phyloP scores from a whole-genome alignment of 148 eudicot genomes.

The Diospyros lotus region DNA sequence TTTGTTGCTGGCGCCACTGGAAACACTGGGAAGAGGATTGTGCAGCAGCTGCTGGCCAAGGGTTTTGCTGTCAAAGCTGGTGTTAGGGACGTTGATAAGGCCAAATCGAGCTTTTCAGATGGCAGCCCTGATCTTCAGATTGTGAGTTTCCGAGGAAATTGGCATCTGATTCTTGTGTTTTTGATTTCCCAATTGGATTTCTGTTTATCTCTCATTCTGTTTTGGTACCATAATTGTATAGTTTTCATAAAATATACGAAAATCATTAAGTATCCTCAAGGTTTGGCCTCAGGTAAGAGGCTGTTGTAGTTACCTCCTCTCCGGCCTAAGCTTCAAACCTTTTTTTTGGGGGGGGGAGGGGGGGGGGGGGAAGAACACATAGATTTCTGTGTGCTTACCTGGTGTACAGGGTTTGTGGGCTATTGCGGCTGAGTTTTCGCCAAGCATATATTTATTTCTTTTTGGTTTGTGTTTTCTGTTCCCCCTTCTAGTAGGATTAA shows the following conservation, averaged over 20 bases:
- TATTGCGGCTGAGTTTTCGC: no score
- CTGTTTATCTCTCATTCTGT: background rate
- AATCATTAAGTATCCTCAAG: no score
- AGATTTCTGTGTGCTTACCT: no score
- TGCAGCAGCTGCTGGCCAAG: conserved; percentile 76
- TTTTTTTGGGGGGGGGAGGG: no score
- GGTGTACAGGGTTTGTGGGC: no score
- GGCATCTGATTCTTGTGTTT: background rate
- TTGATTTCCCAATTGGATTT: background rate
- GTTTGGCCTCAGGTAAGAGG: no score
- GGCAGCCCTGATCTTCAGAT: conserved; percentile 62
- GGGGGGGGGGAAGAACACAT: no score
- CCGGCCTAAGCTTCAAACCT: no score
- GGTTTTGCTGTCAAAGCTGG: conserved; percentile 96
- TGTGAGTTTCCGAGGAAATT: conserved; percentile 42
- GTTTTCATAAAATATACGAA: background rate
- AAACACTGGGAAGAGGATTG: conserved; percentile 83
- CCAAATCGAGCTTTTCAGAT: conserved; percentile 46
- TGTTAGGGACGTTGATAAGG: conserved; percentile 75
- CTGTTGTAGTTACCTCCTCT: no score
- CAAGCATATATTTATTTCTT: no score
- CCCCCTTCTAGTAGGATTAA: no score
- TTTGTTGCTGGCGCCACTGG: conserved; percentile 99
- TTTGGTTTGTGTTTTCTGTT: no score
- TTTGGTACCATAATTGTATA: background rate